phyloP scores from a whole-genome alignment of 2,329 filamentous ascomycete species.

The Grosmannia serpens region DNA sequence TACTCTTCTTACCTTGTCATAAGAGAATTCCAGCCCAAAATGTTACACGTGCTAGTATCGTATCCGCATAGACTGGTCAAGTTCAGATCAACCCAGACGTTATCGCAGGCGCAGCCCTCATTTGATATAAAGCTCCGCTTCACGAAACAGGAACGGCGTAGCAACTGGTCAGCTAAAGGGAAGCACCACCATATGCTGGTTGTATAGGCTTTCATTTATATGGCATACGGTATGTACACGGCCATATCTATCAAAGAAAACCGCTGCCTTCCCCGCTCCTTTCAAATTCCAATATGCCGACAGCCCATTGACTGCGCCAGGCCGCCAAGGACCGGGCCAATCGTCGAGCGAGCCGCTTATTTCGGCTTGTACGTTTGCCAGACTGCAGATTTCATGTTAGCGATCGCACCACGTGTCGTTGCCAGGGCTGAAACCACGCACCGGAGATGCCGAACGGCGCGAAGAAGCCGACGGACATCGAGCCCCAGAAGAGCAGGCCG shows the following conservation, averaged over 20 bases:
- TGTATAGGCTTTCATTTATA: not conserved
- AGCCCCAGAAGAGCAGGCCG: conserved; percentile 68
- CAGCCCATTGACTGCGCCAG: not conserved
- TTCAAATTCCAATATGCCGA: not conserved
- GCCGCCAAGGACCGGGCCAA: not conserved
- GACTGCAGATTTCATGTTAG: conserved; percentile 24
- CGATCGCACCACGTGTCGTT: too few species aligned
- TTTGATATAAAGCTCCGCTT: too few species aligned
- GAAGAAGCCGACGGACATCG: conserved; percentile 46
- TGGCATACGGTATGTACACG: not conserved
- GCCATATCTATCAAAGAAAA: not conserved
- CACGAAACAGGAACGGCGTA: too few species aligned
- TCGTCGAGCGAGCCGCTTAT: conserved; percentile 17
- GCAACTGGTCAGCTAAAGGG: too few species aligned
- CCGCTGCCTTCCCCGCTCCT: not conserved
- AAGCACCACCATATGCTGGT: too few species aligned
- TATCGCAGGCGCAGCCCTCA: too few species aligned
- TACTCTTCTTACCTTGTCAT: too few species aligned
- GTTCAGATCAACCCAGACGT: too few species aligned
- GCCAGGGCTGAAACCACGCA: conserved; percentile 25
- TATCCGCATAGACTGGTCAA: too few species aligned
- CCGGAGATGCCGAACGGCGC: conserved; percentile 53
- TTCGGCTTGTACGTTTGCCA: conserved; percentile 39
- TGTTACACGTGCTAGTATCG: too few species aligned
- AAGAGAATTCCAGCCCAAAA: too few species aligned